Conservation (phyloP, 2,329 filamentous ascomycete species). For the Fusarium euwallaceae region DNA sequence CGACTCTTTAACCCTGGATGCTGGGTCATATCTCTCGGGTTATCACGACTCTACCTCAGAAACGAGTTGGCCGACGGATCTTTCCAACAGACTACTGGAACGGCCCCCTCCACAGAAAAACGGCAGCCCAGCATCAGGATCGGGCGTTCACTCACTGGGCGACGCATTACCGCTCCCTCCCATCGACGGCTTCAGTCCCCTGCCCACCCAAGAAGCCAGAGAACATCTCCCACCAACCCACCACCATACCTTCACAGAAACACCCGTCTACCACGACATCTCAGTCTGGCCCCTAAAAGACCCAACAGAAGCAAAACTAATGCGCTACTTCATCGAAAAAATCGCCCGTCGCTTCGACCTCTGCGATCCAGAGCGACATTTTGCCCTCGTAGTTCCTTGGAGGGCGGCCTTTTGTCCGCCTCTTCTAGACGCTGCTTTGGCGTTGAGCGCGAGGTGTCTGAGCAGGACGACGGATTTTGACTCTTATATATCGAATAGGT, state of each 20-base stretch:
- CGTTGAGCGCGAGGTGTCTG: not conserved
- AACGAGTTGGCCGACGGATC: not conserved
- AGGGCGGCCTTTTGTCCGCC: not conserved
- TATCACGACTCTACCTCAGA: not conserved
- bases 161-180: not conserved
- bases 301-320: not conserved
- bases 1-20: not conserved
- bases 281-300: conserved; percentile 2
- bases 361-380: not conserved
- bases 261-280: not conserved
- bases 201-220: not conserved
- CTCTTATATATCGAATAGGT: not conserved
- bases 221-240: too few relatives aligned
- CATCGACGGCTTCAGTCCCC: not conserved
- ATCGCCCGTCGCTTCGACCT: not conserved
- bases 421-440: not conserved
- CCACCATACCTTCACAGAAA: not conserved
- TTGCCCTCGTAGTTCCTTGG: not conserved
- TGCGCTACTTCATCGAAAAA: not conserved
- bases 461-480: not conserved
- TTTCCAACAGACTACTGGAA: not conserved
- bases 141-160: not conserved
- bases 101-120: not conserved
- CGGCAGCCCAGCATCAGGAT: not conserved
- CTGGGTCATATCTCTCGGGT: not conserved